A percentile compares a stretch with the other conserved stretches of the same genome.
Conservation (phyloP, 768 basidiomycete species). For the Amanita phalloides region DNA sequence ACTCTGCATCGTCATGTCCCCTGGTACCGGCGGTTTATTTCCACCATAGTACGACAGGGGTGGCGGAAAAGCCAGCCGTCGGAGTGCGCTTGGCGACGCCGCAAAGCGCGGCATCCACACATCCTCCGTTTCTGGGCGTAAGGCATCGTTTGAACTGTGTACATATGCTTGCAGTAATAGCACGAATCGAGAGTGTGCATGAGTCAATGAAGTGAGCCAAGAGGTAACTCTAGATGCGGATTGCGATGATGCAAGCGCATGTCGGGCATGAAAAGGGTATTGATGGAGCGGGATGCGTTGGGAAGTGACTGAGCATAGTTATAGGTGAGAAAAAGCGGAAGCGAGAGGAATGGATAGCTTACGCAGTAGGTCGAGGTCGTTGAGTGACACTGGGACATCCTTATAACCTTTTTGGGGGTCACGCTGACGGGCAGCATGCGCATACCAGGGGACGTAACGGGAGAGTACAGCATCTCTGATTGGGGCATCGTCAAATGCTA, state of each 20-base stretch:
- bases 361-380: conserved; percentile 59
- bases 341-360: conserved; percentile 16
- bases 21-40: conserved; percentile 2
- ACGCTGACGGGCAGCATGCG: conserved; percentile 27
- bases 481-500: conserved; percentile 17
- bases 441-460: conserved; percentile 51
- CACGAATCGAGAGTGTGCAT: conserved; percentile 66
- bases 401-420: conserved; percentile 26
- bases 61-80: conserved; percentile 66
- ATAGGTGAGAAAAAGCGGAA: conserved; percentile 8
- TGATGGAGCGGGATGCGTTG: conserved; percentile 53
- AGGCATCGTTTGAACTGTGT: conserved; percentile 43
- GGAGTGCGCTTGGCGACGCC: conserved; percentile 19
- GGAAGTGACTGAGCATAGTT: conserved; percentile 40
- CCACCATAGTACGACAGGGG: conserved; percentile 47
- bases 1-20: conserved; percentile 13
- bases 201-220: conserved; percentile 37
- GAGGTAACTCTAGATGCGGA: conserved; percentile 21
- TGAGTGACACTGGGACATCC: conserved; percentile 40
- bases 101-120: conserved; percentile 18
- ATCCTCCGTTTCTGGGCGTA: conserved; percentile 37
- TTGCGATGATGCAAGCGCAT: conserved; percentile 30
- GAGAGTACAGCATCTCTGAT: conserved; percentile 30
- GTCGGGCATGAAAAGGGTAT: conserved; percentile 62
- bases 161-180: conserved; percentile 64